Conservation (phyloP, 148 eudicot genomes). For the Euryodendron excelsum region DNA sequence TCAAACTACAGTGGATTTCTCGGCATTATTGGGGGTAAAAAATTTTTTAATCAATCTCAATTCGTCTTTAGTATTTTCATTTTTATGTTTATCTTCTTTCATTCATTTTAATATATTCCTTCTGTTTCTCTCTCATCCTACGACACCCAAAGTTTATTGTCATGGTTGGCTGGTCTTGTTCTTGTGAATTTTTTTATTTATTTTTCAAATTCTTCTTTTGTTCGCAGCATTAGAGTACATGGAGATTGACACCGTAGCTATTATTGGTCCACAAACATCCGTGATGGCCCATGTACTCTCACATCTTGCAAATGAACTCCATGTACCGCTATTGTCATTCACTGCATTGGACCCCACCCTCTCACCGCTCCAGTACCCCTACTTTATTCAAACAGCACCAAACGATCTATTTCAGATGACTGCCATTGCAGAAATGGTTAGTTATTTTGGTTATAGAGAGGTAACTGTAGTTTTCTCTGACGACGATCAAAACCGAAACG, state of each 20-base stretch:
- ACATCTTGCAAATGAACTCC: slow-evolving; percentile 52
- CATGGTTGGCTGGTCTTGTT: no score
- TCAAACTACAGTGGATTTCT: slow-evolving; percentile 44
- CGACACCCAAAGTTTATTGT: no score
- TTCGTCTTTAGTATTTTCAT: background rate
- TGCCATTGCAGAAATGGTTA: slow-evolving; percentile 45
- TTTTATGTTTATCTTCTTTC: no score
- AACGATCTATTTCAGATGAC: slow-evolving; percentile 42
- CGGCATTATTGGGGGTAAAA: slow-evolving; percentile 43
- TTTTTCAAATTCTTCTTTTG: background rate
- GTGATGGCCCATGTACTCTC: slow-evolving; percentile 45
- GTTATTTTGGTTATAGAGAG: slow-evolving; percentile 39
- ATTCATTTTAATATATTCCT: no score
- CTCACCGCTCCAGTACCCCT: slow-evolving; percentile 51
- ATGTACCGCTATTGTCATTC: slow-evolving; percentile 50
- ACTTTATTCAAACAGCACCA: slow-evolving; percentile 53
- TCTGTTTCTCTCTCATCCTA: no score
- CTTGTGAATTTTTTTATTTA: no score
- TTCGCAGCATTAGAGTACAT: slow-evolving; percentile 42
- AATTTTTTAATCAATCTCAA: no score
- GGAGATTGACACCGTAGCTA: slow-evolving; percentile 46
- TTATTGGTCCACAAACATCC: slow-evolving; percentile 49
- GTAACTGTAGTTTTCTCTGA: slow-evolving; percentile 40
- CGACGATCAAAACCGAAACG: slow-evolving; percentile 41
- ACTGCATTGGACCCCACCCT: slow-evolving; percentile 51